Evolutionary conservation across 2,329 filamentous ascomycete species (phyloP).

Genomic region (Aspergillus caelatus): DNA sequence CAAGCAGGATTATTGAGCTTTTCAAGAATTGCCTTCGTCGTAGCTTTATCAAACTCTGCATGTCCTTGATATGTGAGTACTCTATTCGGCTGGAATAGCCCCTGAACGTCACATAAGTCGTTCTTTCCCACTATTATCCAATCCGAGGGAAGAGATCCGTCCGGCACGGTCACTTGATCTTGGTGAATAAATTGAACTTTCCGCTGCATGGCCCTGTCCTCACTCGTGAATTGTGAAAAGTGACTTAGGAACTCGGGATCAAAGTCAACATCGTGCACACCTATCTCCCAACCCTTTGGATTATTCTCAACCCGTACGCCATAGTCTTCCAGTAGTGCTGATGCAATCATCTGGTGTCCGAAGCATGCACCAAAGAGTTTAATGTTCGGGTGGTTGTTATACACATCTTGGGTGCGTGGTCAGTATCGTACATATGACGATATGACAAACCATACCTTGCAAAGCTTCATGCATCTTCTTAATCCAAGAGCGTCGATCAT

Average conservation of each 20-base stretch:
- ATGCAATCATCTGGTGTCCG: not conserved
- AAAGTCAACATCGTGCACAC: not conserved
- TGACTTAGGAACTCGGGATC: not conserved
- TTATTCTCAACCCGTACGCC: not conserved
- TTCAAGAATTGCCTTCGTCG: not conserved
- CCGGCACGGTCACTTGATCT: not conserved
- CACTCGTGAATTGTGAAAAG: not conserved
- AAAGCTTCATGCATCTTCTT: not conserved
- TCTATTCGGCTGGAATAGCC: not conserved
- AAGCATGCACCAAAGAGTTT: not conserved
- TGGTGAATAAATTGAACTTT: not conserved
- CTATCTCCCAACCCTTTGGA: not conserved
- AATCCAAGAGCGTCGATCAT: not conserved
- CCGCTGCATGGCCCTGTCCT: rapidly evolving
- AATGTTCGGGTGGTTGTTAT: not conserved
- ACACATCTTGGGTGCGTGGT: not conserved
- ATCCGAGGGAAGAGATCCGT: not conserved
- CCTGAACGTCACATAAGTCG: not conserved
- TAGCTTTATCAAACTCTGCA: not conserved
- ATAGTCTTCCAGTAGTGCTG: not conserved
- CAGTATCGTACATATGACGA: not conserved
- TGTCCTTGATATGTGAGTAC: not conserved
- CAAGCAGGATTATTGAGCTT: not conserved
- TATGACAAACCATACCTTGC: not conserved
- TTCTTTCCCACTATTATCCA: not conserved